A percentile compares a stretch with the other conserved stretches of the same genome.
phyloP scores from a whole-genome alignment of 768 basidiomycete genomes.

The Leccinum sublutescens region DNA sequence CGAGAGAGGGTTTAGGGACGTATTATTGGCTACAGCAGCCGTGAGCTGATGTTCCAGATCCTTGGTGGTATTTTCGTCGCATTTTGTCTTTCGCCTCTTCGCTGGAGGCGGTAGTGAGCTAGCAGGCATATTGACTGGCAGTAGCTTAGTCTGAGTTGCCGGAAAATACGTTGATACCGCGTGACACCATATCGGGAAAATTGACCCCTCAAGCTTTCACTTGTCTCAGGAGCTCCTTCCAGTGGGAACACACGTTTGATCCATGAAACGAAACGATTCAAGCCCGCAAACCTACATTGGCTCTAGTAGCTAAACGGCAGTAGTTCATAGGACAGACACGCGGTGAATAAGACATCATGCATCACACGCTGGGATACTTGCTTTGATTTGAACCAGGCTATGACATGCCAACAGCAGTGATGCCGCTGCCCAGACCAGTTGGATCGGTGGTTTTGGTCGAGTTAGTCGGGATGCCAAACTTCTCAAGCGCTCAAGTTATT shows the following conservation, averaged over 20 bases:
- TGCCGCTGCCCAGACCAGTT: neutral
- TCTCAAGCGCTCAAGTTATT: neutral
- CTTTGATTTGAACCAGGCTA: neutral
- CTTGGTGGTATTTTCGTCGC: constrained; percentile 32
- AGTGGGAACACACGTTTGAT: neutral
- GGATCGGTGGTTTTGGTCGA: neutral
- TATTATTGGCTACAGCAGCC: constrained; percentile 47
- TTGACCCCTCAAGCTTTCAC: neutral
- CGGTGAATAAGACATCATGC: neutral
- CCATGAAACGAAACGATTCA: neutral
- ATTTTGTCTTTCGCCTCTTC: constrained; percentile 49
- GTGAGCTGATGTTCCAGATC: constrained; percentile 56
- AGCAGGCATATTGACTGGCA: constrained; percentile 26
- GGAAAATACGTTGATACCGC: neutral
- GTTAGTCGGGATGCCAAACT: neutral
- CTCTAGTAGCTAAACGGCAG: neutral
- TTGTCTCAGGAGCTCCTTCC: too few species aligned
- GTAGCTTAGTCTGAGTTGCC: neutral
- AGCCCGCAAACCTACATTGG: neutral
- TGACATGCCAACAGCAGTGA: neutral
- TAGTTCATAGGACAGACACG: neutral
- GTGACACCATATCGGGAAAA: constrained; percentile 3
- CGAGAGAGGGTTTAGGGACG: constrained; percentile 74
- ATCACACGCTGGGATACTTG: neutral
- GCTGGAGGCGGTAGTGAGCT: constrained; percentile 51